Evolutionary conservation across 345 rosid species (phyloP).

Genomic region (Linum usitatissimum): DNA sequence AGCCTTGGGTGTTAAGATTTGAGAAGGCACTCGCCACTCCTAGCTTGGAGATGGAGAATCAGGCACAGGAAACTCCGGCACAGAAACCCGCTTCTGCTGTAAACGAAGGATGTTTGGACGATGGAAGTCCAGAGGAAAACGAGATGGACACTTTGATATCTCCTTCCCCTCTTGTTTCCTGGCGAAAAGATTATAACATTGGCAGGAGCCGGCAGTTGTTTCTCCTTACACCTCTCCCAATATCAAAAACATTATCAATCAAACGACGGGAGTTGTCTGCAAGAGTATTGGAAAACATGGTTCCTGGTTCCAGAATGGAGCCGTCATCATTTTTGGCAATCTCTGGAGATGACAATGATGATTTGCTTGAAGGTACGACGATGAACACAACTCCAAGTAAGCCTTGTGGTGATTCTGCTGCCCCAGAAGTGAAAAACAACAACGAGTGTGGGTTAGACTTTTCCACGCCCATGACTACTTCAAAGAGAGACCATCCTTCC

Average conservation of each 20-base stretch:
- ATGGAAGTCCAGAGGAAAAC: constrained; percentile 53
- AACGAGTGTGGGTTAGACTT: constrained; percentile 19
- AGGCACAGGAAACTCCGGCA: constrained; percentile 18
- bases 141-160: constrained; percentile 48
- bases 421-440: constrained; percentile 12
- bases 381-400: constrained; percentile 25
- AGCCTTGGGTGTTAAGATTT: constrained; percentile 83
- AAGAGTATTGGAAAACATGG: constrained; percentile 25
- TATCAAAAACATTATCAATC: constrained; percentile 41
- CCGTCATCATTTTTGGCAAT: constrained; percentile 22
- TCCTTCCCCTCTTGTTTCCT: constrained; percentile 85
- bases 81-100: constrained; percentile 17
- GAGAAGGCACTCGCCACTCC: constrained; percentile 28
- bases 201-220: constrained; percentile 53
- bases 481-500: constrained; percentile 26
- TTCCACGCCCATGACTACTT: constrained; percentile 29
- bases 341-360: constrained; percentile 29
- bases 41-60: constrained; percentile 14
- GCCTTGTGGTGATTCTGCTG: constrained; percentile 19
- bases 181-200: constrained; percentile 54
- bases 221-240: constrained; percentile 72
- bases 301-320: constrained; percentile 20
- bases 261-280: constrained; percentile 30
- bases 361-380: constrained; percentile 21
- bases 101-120: constrained; percentile 24